Percentiles rank a stretch among this genome's conserved stretches.
These are phyloP conservation scores for Penicillium robsamsonii DNA, from an alignment of 495 filamentous ascomycete genomes.

Conservation along the genomic window DNA sequence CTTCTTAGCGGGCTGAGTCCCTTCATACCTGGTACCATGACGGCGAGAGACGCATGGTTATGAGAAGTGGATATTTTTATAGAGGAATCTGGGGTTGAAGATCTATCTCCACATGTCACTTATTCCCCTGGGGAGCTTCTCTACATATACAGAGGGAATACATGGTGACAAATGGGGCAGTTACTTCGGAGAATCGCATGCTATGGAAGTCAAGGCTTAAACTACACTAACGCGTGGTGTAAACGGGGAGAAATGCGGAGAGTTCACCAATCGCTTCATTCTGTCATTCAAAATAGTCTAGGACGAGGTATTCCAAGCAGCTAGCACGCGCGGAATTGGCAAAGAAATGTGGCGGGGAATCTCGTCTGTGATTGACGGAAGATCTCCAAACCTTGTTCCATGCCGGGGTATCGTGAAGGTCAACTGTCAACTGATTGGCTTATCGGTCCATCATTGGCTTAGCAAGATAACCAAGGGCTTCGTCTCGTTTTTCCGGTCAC, in stretches of 20 bases:
- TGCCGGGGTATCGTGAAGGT: not conserved
- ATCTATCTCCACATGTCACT: conserved; percentile 23
- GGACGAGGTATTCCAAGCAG: not conserved
- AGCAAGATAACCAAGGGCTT: not conserved
- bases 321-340: not conserved
- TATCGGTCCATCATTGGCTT: too few relatives aligned
- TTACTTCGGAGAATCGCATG: not conserved
- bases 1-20: not conserved
- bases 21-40: conserved; percentile 54
- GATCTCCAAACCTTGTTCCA: conserved; percentile 13
- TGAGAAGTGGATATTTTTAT: not conserved
- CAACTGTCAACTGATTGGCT: conserved; percentile 3
- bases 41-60: conserved; percentile 52
- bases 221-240: not conserved
- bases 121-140: not conserved
- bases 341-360: not conserved
- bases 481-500: not conserved
- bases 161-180: not conserved
- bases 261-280: not conserved
- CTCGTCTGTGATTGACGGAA: conserved; percentile 38
- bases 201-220: not conserved
- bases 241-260: not conserved
- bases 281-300: not conserved
- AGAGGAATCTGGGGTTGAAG: conserved; percentile 7
- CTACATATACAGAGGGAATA: conserved; percentile 1